A percentile compares a stretch with the other conserved stretches of the same genome.
Conservation (phyloP, 768 basidiomycete species). For the Termitomyces eurrhizus region DNA sequence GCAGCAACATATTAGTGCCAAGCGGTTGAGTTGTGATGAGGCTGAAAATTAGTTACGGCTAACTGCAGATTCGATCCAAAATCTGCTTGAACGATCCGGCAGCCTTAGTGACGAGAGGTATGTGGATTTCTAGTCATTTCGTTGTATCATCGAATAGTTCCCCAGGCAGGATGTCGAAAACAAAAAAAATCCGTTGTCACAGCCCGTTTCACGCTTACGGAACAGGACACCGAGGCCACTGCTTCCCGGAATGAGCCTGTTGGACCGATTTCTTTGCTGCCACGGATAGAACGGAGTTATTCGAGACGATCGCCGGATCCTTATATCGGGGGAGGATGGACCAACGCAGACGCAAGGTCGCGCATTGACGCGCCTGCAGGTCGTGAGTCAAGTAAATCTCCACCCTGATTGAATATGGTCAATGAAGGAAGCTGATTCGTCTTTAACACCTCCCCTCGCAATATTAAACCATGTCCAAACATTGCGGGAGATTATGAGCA, state of each 20-base stretch:
- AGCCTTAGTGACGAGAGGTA: constrained; percentile 73
- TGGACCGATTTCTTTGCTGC: constrained; percentile 67
- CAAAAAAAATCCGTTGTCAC: constrained; percentile 69
- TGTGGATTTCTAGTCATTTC: constrained; percentile 16
- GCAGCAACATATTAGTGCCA: too few species aligned
- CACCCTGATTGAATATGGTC: constrained; percentile 17
- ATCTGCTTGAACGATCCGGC: constrained; percentile 78
- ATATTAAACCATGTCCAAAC: constrained; percentile 85
- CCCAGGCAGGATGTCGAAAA: too few species aligned
- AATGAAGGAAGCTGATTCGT: constrained; percentile 56
- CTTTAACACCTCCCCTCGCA: constrained; percentile 67
- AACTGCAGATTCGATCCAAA: constrained; percentile 74
- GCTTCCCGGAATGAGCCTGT: constrained; percentile 77
- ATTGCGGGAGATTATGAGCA: constrained; percentile 83
- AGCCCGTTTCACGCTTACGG: constrained; percentile 78
- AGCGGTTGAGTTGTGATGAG: too few species aligned
- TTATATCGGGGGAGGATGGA: constrained; percentile 83
- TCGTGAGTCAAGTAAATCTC: constrained; percentile 36
- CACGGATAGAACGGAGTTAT: constrained; percentile 86
- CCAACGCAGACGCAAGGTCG: constrained; percentile 84
- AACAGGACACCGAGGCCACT: constrained; percentile 69
- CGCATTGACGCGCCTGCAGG: constrained; percentile 46
- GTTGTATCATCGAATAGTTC: too few species aligned
- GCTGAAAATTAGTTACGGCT: too few species aligned
- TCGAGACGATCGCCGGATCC: constrained; percentile 76